Conservation (phyloP, 768 basidiomycete genomes). For the Lentinula boryana region DNA sequence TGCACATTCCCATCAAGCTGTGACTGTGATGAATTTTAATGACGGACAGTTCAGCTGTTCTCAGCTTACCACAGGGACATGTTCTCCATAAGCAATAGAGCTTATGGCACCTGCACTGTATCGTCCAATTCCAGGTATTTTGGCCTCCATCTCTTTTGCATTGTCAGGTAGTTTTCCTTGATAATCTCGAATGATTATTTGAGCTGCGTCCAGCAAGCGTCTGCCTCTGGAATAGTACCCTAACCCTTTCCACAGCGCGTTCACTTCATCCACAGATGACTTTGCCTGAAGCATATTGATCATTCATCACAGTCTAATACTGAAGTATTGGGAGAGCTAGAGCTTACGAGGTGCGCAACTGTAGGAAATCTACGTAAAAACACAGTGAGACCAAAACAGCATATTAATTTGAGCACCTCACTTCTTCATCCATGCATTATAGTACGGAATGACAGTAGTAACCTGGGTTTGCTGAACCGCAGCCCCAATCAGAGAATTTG, state of each 20-base stretch:
- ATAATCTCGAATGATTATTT: slow-evolving; percentile 64
- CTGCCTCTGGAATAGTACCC: slow-evolving; percentile 88
- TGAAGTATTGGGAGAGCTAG: slow-evolving; percentile 8
- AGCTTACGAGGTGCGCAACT: slow-evolving; percentile 64
- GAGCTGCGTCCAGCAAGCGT: slow-evolving; percentile 76
- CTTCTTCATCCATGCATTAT: slow-evolving; percentile 82
- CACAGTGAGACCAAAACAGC: slow-evolving; percentile 1
- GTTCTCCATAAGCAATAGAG: slow-evolving; percentile 85
- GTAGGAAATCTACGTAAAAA: slow-evolving; percentile 64
- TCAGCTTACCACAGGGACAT: slow-evolving; percentile 70
- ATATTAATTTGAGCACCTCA: slow-evolving; percentile 24
- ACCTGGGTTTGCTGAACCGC: slow-evolving; percentile 89
- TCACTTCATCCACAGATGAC: slow-evolving; percentile 78
- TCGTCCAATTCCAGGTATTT: slow-evolving; percentile 82
- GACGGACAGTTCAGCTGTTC: neutral
- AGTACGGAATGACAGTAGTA: slow-evolving; percentile 89
- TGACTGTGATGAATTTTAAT: slow-evolving; percentile 2
- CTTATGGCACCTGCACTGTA: slow-evolving; percentile 84
- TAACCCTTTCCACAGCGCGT: slow-evolving; percentile 85
- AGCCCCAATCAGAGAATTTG: neutral
- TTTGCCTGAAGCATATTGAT: slow-evolving; percentile 36
- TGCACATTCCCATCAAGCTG: slow-evolving; percentile 91
- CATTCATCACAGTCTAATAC: neutral
- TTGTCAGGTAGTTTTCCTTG: slow-evolving; percentile 73
- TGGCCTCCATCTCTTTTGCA: slow-evolving; percentile 72